Percentiles rank a stretch among this genome's conserved stretches.
Conservation (phyloP, 179 eudicot species). For the Silene coronaria region DNA sequence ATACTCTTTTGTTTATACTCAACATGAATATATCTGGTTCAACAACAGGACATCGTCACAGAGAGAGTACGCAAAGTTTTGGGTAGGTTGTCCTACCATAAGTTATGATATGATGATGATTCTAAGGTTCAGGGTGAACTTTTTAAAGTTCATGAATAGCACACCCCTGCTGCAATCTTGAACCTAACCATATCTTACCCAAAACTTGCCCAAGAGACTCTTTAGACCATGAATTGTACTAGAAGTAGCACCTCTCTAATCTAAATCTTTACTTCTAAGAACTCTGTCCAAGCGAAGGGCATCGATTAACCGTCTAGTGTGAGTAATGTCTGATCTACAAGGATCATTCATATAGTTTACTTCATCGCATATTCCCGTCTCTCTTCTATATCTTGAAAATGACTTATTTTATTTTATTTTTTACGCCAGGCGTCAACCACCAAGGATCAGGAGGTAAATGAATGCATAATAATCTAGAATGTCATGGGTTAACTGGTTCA, state of each 20-base stretch:
- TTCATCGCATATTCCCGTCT: background rate
- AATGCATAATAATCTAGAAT: background rate
- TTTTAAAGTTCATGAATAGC: background rate
- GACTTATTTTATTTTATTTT: slow-evolving; percentile 21
- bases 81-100: background rate
- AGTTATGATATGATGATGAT: background rate
- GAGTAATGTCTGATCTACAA: background rate
- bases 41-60: background rate
- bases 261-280: background rate
- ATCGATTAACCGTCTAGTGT: background rate
- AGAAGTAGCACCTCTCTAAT: background rate
- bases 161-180: background rate
- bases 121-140: background rate
- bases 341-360: background rate
- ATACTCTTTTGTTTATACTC: slow-evolving; percentile 13
- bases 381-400: background rate
- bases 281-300: background rate
- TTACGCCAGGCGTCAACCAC: slow-evolving; percentile 29
- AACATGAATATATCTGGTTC: background rate
- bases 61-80: background rate
- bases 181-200: background rate
- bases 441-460: slow-evolving; percentile 34
- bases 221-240: background rate
- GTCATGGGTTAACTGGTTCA: background rate
- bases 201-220: background rate